phyloP scores from a whole-genome alignment of 345 rosid species.

The Combretum micranthum region DNA sequence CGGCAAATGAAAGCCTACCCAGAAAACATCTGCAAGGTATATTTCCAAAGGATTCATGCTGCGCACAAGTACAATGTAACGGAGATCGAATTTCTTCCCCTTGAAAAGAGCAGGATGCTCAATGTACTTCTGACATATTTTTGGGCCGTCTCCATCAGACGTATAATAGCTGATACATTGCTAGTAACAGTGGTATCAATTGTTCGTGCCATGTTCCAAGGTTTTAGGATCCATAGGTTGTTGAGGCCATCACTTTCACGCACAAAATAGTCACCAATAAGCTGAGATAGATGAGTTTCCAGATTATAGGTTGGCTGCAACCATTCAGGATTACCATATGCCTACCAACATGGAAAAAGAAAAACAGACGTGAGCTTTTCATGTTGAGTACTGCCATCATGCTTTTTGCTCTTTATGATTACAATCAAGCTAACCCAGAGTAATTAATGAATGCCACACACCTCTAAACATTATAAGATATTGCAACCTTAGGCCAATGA shows the following conservation, averaged over 20 bases:
- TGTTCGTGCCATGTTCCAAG: slow-evolving; percentile 98
- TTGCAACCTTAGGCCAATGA: too few relatives aligned
- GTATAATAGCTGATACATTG: slow-evolving; percentile 70
- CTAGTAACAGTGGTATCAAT: slow-evolving; percentile 84
- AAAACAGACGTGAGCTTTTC: slow-evolving; percentile 7
- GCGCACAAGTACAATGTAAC: slow-evolving; percentile 66
- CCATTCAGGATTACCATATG: slow-evolving; percentile 78
- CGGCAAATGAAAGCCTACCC: slow-evolving; percentile 43
- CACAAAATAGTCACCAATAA: slow-evolving; percentile 68
- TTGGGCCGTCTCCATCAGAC: slow-evolving; percentile 99
- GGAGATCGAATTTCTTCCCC: slow-evolving; percentile 82
- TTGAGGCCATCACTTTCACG: slow-evolving; percentile 52
- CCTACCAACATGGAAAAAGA: slow-evolving; percentile 35
- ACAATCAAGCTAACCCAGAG: neutral
- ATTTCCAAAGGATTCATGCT: slow-evolving; percentile 73
- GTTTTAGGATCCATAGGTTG: slow-evolving; percentile 93
- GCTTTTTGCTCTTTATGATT: neutral
- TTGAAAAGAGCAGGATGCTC: slow-evolving; percentile 84
- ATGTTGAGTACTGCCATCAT: neutral
- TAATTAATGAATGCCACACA: neutral
- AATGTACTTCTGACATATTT: slow-evolving; percentile 95
- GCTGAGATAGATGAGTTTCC: slow-evolving; percentile 66
- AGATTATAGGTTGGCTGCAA: slow-evolving; percentile 88
- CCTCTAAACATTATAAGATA: too few relatives aligned
- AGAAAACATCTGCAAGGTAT: slow-evolving; percentile 71